These are phyloP conservation scores for Neurospora intermedia DNA, from an alignment of 495 filamentous ascomycete species.

Conservation along the genomic window DNA sequence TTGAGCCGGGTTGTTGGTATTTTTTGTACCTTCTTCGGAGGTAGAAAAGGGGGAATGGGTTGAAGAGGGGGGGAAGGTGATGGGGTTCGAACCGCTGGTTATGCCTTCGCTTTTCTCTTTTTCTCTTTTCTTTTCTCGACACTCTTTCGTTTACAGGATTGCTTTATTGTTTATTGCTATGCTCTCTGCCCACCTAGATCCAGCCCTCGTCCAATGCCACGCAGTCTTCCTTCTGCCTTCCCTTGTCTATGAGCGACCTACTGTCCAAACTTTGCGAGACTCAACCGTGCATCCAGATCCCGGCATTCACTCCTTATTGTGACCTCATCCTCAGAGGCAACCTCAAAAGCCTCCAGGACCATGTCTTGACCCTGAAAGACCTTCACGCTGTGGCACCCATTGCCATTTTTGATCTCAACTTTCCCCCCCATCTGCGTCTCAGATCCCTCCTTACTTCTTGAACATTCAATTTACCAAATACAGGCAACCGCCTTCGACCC, in stretches of 20 bases:
- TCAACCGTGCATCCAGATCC: too few species aligned
- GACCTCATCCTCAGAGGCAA: accelerated
- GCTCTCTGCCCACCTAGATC: background rate
- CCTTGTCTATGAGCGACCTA: background rate
- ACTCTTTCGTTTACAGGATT: background rate
- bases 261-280: background rate
- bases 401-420: background rate
- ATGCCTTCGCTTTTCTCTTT: background rate
- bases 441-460: too few species aligned
- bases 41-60: background rate
- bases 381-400: background rate
- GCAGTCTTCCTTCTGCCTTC: background rate
- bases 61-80: background rate
- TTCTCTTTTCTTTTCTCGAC: too few species aligned
- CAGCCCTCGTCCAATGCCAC: background rate
- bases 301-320: background rate
- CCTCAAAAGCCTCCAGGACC: background rate
- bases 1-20: background rate
- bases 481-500: too few species aligned
- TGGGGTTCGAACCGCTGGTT: background rate
- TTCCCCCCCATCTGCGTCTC: too few species aligned
- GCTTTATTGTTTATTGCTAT: too few species aligned
- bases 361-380: background rate
- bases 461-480: too few species aligned
- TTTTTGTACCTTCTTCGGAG: background rate